Conservation (phyloP, 2,329 filamentous ascomycete genomes). For the Alternaria ethzedia region DNA sequence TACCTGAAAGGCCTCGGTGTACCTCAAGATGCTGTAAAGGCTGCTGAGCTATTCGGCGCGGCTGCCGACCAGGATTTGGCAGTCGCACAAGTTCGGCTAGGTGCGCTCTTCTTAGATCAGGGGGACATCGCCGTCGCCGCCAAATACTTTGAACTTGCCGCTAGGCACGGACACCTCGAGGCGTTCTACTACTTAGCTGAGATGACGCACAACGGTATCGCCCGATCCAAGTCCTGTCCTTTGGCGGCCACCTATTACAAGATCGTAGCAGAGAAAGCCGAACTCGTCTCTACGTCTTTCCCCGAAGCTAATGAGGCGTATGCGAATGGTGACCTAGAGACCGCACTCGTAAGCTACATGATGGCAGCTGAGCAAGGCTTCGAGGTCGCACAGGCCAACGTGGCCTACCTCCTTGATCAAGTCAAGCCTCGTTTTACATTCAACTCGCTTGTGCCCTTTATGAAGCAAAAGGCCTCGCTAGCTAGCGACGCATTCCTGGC, state of each 20-base stretch:
- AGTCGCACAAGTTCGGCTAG: constrained; percentile 81
- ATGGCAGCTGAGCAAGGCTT: constrained; percentile 93
- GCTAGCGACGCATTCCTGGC: constrained; percentile 70
- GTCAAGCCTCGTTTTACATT: constrained; percentile 58
- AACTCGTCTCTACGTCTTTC: constrained; percentile 82
- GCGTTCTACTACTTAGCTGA: constrained; percentile 93
- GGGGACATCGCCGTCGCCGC: constrained; percentile 81
- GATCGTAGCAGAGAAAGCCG: constrained; percentile 88
- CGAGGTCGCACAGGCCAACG: constrained; percentile 86
- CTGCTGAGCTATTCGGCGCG: constrained; percentile 76
- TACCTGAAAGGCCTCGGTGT: constrained; percentile 79
- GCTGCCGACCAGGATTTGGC: constrained; percentile 84
- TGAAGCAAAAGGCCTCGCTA: constrained; percentile 52
- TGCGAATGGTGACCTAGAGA: constrained; percentile 77
- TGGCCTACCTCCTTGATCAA: constrained; percentile 84
- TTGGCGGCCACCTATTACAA: constrained; percentile 83
- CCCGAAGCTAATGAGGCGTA: constrained; percentile 83
- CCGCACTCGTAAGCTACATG: constrained; percentile 80
- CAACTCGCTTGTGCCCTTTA: constrained; percentile 59
- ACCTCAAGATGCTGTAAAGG: constrained; percentile 70
- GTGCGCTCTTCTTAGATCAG: constrained; percentile 84
- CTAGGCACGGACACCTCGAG: constrained; percentile 82
- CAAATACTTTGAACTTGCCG: constrained; percentile 87
- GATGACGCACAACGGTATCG: constrained; percentile 80
- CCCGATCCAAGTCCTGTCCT: constrained; percentile 77